A percentile compares a stretch with the other conserved stretches of the same genome.
Conservation (phyloP, 2,329 filamentous ascomycete genomes). For the Ophidiomyces ophidiicola region DNA sequence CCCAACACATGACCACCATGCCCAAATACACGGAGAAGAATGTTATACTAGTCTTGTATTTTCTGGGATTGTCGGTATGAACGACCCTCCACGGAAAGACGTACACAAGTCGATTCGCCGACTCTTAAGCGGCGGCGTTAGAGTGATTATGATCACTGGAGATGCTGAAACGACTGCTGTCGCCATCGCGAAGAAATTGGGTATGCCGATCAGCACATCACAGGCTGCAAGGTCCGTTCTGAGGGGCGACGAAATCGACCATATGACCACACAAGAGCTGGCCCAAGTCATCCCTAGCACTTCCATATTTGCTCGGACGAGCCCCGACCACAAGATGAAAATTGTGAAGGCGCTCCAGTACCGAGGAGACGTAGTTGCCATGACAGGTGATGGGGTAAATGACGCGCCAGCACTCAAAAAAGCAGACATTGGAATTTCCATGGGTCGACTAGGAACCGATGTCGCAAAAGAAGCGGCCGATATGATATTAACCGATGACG, state of each 20-base stretch:
- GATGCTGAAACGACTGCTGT: constrained; percentile 91
- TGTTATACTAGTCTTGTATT: constrained; percentile 75
- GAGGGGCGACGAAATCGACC: constrained; percentile 81
- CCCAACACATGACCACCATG: constrained; percentile 8
- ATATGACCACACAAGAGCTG: constrained; percentile 75
- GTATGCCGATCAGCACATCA: constrained; percentile 64
- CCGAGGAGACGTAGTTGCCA: constrained; percentile 90
- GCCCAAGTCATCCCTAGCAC: constrained; percentile 75
- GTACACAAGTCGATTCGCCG: constrained; percentile 80
- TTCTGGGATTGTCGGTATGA: constrained; percentile 91
- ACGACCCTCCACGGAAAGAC: constrained; percentile 81
- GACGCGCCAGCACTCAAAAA: constrained; percentile 94
- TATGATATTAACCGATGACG: constrained; percentile 79
- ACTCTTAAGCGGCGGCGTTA: constrained; percentile 86
- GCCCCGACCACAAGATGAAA: constrained; percentile 95
- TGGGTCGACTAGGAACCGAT: constrained; percentile 89
- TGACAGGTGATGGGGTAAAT: constrained; percentile 98
- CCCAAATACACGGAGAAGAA: constrained; percentile 47
- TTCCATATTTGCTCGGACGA: constrained; percentile 90
- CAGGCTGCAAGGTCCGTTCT: constrained; percentile 53
- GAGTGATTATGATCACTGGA: constrained; percentile 98
- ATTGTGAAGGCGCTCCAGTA: constrained; percentile 85
- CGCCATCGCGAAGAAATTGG: constrained; percentile 87
- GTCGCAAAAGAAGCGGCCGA: constrained; percentile 91
- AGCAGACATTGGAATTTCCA: constrained; percentile 94